phyloP scores from a whole-genome alignment of 108 stramenopile genomes.

The Poteriospumella lacustris region DNA sequence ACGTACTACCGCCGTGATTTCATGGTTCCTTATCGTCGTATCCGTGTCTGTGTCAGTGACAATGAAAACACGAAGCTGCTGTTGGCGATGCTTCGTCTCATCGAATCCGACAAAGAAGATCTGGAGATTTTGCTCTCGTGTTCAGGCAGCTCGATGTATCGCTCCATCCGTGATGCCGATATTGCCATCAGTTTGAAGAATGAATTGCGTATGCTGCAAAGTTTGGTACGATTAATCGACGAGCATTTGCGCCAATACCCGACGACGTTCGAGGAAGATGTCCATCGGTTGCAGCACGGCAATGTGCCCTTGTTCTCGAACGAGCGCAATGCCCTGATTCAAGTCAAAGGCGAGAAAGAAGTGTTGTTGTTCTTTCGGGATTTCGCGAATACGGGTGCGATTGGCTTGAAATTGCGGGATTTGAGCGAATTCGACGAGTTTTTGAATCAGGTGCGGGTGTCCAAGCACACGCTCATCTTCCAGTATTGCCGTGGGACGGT shows the following conservation, averaged over 20 bases:
- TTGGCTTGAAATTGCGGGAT: neutral
- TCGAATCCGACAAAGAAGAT: conserved; percentile 3
- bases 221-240: conserved; percentile 9
- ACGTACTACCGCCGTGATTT: conserved; percentile 82
- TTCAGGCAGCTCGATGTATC: neutral
- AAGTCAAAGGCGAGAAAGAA: conserved; percentile 48
- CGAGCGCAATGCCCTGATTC: conserved; percentile 44
- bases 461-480: conserved; percentile 13
- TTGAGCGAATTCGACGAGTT: neutral
- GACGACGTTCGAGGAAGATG: conserved; percentile 42
- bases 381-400: neutral
- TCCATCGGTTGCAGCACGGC: conserved; percentile 12
- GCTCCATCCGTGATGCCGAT: conserved; percentile 21
- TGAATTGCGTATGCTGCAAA: conserved; percentile 36
- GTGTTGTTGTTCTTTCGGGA: conserved; percentile 31
- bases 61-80: conserved; percentile 83
- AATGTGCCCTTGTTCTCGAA: conserved; percentile 39
- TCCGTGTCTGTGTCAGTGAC: conserved; percentile 85
- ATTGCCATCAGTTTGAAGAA: conserved; percentile 32
- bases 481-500: neutral
- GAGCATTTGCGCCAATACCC: conserved; percentile 38
- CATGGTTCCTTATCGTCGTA: conserved; percentile 43
- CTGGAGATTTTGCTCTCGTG: neutral
- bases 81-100: conserved; percentile 63
- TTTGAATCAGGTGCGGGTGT: neutral